A percentile compares a stretch with the other conserved stretches of the same genome.
Evolutionary conservation across 2,329 filamentous ascomycete species (phyloP).

Genomic region (Penicillium sumatraense): DNA sequence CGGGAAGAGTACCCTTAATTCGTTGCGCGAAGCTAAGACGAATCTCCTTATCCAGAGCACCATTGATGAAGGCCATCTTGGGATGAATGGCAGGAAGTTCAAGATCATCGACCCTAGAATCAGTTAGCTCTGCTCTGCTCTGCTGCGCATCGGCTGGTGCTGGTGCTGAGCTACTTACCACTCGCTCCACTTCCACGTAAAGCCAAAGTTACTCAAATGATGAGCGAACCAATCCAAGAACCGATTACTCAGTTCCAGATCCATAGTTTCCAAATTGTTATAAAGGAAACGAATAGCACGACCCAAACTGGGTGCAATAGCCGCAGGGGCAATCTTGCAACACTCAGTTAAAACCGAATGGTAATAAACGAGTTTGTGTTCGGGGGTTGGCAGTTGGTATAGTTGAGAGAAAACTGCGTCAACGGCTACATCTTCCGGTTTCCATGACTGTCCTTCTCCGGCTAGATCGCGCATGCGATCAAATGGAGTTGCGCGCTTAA

Average conservation of each 20-base stretch:
- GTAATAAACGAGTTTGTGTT: conserved; percentile 96
- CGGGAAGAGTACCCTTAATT: conserved; percentile 90
- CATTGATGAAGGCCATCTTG: conserved; percentile 89
- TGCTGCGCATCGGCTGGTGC: neutral
- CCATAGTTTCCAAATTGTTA: conserved; percentile 77
- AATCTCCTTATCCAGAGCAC: conserved; percentile 94
- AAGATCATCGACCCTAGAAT: conserved; percentile 73
- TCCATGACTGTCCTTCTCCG: conserved; percentile 79
- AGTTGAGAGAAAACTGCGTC: conserved; percentile 97
- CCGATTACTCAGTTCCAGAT: conserved; percentile 81
- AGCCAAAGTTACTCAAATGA: conserved; percentile 97
- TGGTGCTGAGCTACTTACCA: too few relatives aligned
- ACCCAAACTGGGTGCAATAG: conserved; percentile 92
- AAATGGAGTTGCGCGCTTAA: conserved; percentile 90
- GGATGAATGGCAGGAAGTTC: conserved; percentile 77
- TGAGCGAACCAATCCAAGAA: conserved; percentile 99
- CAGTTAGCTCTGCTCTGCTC: conserved; percentile 19
- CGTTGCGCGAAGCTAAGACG: conserved; percentile 93
- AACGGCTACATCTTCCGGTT: conserved; percentile 96
- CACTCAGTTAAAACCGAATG: conserved; percentile 92
- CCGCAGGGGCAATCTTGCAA: conserved; percentile 92
- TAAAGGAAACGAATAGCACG: conserved; percentile 92
- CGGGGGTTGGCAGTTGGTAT: conserved; percentile 80
- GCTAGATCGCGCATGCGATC: conserved; percentile 75
- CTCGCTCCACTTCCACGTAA: conserved; percentile 99